Conservation (phyloP, 345 rosid genomes). For the Passiflora organensis region DNA sequence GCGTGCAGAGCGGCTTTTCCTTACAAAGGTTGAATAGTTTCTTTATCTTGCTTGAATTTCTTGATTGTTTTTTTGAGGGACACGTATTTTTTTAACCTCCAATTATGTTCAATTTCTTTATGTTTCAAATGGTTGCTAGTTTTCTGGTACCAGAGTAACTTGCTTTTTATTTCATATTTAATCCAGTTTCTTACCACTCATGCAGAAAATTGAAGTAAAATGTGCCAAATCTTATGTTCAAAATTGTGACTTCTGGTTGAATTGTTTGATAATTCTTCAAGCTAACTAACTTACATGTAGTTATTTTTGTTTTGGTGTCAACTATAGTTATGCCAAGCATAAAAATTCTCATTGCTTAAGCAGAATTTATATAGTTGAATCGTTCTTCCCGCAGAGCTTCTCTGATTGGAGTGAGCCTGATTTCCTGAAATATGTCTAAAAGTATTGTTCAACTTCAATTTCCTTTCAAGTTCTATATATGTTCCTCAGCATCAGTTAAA, state of each 20-base stretch:
- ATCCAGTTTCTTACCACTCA: neutral
- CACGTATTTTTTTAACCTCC: no score
- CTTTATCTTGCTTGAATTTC: neutral
- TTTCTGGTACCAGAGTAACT: slow-evolving; percentile 1
- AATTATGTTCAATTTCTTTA: no score
- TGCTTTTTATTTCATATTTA: neutral
- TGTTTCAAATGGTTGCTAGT: neutral
- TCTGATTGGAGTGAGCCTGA: neutral
- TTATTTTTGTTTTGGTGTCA: no score
- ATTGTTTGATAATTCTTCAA: no score
- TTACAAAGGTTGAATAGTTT: slow-evolving; percentile 71
- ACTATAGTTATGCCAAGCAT: neutral
- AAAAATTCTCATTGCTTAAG: neutral
- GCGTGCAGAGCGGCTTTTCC: slow-evolving; percentile 93
- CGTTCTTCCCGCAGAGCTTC: neutral
- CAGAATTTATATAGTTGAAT: neutral
- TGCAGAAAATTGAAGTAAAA: no score
- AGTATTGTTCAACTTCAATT: neutral
- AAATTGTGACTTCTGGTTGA: no score
- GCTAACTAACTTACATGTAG: no score
- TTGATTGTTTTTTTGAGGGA: no score
- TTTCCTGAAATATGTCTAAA: slow-evolving; percentile 1
- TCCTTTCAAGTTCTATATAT: neutral
- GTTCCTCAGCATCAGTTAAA: neutral
- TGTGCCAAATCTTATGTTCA: no score